Evolutionary conservation across 2,329 filamentous ascomycete genomes (phyloP), one percentile per base, ranked within the genome.

Genomic region (Ceratocystis eucalypticola): DNA sequence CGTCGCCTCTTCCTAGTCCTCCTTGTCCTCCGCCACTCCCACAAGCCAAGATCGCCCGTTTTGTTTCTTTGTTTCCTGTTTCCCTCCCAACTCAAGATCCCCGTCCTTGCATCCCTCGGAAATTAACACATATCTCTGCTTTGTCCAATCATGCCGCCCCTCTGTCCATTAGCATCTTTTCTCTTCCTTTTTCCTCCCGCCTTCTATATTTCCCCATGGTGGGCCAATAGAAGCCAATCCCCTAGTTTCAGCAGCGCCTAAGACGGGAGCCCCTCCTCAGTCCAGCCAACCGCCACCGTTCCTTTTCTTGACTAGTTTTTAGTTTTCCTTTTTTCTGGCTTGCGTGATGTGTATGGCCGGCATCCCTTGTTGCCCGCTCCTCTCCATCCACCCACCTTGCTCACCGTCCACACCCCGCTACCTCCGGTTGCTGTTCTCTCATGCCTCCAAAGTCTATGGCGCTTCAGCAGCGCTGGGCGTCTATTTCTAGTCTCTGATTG

Each of bases 401-500:
- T 53, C 48, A 12, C 17, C 25, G 10, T 59, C 2, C 12, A 8
- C 8, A 0, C 0, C 53, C 53, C 25, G 53, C 53, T 57, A 7
- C 0, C 53, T 30, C 53, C 53, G 53, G 53, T 0, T 50, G 0
- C 0, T 57, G 0, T 57, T 57, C 25, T 30, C 28, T 0, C 22
- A 0, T 57, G 53, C 25, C n/a, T 59, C 28, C 53, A 15, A 59
- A 59, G 53, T 30, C 28, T 8, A 30, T 30, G 53, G 53, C 53
- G 53, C 53, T 59, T 59, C 53, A 20, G 7, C 28, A n/a, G 0
- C 28, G 0, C 63, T 72, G 70, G 68, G 71, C 75, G 75, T 76
- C 59, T 68, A 68, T 79, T 78, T 78, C 3, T 30, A 10, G 25
- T 0, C n/a, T 50, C 6, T 62, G 65, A 66, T 66, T 66, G 65